Conservation (phyloP, 208 protist species). For the Leptomonas pyrrhocoris region DNA sequence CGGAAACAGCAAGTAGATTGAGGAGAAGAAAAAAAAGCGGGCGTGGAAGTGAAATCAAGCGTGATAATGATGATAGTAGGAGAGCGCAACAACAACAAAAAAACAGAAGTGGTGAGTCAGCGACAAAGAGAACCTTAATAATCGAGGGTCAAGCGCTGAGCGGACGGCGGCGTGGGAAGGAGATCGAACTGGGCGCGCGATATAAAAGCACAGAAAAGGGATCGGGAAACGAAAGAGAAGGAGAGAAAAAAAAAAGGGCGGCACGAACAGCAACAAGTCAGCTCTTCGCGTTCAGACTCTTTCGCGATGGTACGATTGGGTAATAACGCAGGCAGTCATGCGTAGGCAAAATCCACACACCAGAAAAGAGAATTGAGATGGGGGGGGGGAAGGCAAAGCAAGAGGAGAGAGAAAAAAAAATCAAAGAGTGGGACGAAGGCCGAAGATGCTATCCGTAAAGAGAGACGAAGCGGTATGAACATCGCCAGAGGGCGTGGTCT, state of each 20-base stretch:
- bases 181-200: no score
- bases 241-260: not conserved
- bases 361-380: not conserved
- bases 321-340: not conserved
- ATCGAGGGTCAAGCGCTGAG: no score
- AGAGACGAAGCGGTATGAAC: no score
- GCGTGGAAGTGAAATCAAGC: not conserved
- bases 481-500: no score
- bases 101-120: not conserved
- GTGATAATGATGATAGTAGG: not conserved
- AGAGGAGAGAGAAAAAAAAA: constrained; percentile 13
- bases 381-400: not conserved
- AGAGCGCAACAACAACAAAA: not conserved
- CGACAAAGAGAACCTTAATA: no score
- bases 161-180: no score
- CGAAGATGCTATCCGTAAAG: no score
- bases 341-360: no score
- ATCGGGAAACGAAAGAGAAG: constrained; percentile 12
- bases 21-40: constrained; percentile 11
- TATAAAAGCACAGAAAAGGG: not conserved
- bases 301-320: not conserved
- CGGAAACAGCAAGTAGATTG: not conserved
- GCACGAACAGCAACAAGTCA: not conserved
- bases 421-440: no score
- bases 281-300: not conserved